Percentiles rank a stretch among this genome's conserved stretches.
These are phyloP conservation scores for Colletotrichum eleusines DNA, from an alignment of 2,329 filamentous ascomycete genomes.

Conservation along the genomic window DNA sequence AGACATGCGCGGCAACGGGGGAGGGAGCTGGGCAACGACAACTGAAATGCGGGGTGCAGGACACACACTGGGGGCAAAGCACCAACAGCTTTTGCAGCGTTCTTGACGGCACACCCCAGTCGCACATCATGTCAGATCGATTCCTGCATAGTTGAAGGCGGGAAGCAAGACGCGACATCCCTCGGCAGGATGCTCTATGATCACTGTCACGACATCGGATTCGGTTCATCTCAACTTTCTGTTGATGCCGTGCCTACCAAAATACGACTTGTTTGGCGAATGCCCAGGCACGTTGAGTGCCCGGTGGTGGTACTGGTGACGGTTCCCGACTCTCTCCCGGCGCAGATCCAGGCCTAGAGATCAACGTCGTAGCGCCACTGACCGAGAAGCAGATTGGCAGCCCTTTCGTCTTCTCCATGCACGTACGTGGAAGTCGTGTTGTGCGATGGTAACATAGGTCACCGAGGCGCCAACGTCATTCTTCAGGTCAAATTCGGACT, in stretches of 20 bases:
- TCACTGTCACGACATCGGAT: constrained; percentile 23
- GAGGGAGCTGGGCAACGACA: constrained; percentile 12
- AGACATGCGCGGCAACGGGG: constrained; percentile 20
- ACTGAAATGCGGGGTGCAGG: constrained; percentile 35
- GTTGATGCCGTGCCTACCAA: constrained; percentile 2
- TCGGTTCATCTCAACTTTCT: constrained; percentile 41
- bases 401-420: background rate
- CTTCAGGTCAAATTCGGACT: background rate
- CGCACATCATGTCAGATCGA: constrained; percentile 40
- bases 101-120: constrained; percentile 12
- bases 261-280: constrained; percentile 2
- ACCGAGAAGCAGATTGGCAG: background rate
- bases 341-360: background rate
- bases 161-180: constrained; percentile 8
- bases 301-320: background rate
- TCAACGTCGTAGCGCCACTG: background rate
- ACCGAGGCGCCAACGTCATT: background rate
- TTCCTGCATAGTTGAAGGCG: constrained; percentile 31
- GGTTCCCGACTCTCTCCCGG: background rate
- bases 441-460: background rate
- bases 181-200: background rate
- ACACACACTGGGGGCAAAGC: constrained; percentile 8
- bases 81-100: background rate
- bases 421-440: background rate
- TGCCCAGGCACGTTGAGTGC: background rate